phyloP scores from a whole-genome alignment of 225 moss, liverwort and hornwort species.

The Marchantia paleacea region DNA sequence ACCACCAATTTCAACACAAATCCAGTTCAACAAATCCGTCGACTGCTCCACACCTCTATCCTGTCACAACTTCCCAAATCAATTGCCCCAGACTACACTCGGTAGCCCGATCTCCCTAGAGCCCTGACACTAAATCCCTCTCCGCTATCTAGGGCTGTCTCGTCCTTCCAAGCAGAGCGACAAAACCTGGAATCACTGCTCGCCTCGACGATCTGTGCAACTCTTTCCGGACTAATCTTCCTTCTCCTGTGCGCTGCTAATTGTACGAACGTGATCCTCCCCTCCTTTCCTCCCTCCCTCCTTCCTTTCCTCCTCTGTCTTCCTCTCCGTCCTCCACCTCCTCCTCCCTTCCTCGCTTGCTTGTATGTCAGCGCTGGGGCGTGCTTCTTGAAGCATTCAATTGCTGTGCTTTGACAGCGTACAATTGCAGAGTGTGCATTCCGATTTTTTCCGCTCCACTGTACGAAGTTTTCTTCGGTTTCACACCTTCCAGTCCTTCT shows the following conservation, averaged over 20 bases:
- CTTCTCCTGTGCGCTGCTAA: neutral
- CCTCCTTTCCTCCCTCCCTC: neutral
- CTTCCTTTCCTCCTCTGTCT: neutral
- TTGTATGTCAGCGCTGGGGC: neutral
- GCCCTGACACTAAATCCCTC: neutral
- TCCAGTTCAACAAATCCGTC: neutral
- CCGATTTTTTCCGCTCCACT: conserved; percentile 2
- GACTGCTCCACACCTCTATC: neutral
- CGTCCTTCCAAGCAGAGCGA: neutral
- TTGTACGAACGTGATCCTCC: neutral
- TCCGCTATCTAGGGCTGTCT: neutral
- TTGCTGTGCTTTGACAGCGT: neutral
- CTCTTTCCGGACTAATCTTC: neutral
- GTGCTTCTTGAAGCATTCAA: neutral
- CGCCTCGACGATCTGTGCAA: neutral
- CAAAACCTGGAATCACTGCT: neutral
- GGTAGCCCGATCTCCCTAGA: neutral
- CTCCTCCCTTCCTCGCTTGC: neutral
- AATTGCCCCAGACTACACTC: neutral
- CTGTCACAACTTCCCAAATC: neutral
- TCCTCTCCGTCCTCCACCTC: no score
- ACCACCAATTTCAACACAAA: neutral
- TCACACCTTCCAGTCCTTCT: conserved; percentile 17
- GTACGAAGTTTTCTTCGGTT: conserved; percentile 2
- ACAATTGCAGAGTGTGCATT: neutral